Conservation (phyloP, 495 filamentous ascomycete genomes). For the Xylaria palmicola region DNA sequence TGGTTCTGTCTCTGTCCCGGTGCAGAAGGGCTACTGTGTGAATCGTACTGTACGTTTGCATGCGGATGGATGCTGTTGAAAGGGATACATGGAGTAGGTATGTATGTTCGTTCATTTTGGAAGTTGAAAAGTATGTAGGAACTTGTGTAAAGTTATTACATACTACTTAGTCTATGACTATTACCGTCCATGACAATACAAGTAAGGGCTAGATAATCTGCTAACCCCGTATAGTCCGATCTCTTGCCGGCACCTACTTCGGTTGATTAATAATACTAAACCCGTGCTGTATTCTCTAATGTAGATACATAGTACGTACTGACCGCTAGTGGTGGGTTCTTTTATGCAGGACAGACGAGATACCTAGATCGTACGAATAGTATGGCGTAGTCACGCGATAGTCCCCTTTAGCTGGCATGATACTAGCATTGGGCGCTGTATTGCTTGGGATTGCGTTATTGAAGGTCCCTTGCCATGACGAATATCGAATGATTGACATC, state of each 20-base stretch:
- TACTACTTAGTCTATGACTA: too few species aligned
- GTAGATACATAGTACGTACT: too few species aligned
- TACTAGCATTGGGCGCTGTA: too few species aligned
- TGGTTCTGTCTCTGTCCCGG: conserved; percentile 8
- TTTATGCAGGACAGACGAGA: neutral
- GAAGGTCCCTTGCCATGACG: neutral
- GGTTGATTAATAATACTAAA: neutral
- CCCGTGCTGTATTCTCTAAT: too few species aligned
- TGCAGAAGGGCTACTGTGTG: neutral
- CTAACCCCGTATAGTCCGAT: conserved; percentile 5
- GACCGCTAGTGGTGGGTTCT: too few species aligned
- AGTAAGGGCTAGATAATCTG: too few species aligned
- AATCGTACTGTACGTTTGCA: neutral
- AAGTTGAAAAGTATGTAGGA: too few species aligned
- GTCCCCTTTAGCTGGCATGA: neutral
- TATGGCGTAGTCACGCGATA: conserved; percentile 8
- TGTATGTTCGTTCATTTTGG: too few species aligned
- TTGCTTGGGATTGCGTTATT: too few species aligned
- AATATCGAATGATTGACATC: conserved; percentile 1
- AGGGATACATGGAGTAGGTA: too few species aligned
- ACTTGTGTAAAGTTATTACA: too few species aligned
- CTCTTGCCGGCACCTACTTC: neutral
- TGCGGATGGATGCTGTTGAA: neutral
- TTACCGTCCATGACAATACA: too few species aligned
- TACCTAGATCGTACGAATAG: conserved; percentile 2